phyloP scores from a whole-genome alignment of 768 basidiomycete genomes.

The Leccinum truebloodii region DNA sequence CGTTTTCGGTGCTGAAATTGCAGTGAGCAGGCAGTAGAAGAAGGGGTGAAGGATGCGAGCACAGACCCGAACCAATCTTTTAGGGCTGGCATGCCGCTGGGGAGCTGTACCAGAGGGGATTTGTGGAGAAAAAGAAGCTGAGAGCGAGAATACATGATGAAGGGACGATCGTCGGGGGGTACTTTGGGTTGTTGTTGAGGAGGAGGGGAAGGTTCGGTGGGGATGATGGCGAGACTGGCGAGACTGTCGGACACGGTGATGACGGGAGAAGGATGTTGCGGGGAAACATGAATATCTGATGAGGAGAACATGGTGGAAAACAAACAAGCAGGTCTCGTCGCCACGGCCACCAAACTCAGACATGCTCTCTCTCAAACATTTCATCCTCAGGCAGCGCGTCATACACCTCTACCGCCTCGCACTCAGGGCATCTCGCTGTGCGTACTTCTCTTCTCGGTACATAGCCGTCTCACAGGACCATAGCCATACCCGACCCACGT shows the following conservation, averaged over 20 bases:
- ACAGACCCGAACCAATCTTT: conserved; percentile 90
- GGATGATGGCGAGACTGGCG: conserved; percentile 35
- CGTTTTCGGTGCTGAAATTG: conserved; percentile 47
- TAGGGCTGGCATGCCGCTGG: conserved; percentile 75
- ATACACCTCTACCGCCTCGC: conserved; percentile 64
- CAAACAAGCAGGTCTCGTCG: conserved; percentile 5
- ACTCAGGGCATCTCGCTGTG: conserved; percentile 71
- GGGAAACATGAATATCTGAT: conserved; percentile 19
- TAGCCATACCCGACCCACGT: conserved; percentile 63
- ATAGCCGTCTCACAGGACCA: conserved; percentile 5
- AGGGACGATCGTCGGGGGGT: conserved; percentile 37
- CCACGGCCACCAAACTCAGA: conserved; percentile 13
- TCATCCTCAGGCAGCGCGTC: conserved; percentile 64
- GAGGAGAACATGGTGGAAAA: conserved; percentile 36
- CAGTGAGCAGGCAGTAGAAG: conserved; percentile 20
- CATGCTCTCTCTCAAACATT: conserved; percentile 65
- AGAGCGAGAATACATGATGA: conserved; percentile 67
- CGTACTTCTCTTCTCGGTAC: conserved; percentile 10
- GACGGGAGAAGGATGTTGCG: conserved; percentile 20
- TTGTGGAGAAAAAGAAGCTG: conserved; percentile 68
- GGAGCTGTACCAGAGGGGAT: conserved; percentile 74
- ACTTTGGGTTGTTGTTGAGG: conserved; percentile 11
- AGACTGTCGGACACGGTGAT: conserved; percentile 34
- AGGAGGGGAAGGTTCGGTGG: conserved; percentile 8
- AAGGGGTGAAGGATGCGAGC: conserved; percentile 15